Evolutionary conservation across 768 basidiomycete species (phyloP), one percentile per base, ranked within the genome.

Genomic region (Fibroporia radiculosa): DNA sequence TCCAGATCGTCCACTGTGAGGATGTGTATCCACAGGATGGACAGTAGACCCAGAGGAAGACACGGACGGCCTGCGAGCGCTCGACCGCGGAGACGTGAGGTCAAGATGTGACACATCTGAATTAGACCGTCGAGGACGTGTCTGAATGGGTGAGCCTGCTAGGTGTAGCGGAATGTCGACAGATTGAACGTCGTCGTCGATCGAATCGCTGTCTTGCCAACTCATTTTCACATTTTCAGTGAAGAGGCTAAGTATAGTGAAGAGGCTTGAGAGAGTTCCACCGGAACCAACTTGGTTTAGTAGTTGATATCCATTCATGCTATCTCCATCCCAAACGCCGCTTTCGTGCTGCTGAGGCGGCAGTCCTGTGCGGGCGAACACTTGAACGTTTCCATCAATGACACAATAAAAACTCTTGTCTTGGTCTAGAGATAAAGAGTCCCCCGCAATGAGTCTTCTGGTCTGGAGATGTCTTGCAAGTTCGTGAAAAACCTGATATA

Each of bases 351-450:
- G 63, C 24, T 72, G 69, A 10, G 67, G 57, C 11, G 67, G 65
- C 50, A 76, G 73, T 4, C 77, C 80, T 0, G 82, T 80, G 47
- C 78, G 77, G 13, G 89, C 89, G 60, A 77, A 96, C 10, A 98
- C 91, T 57, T 99, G 91, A 12, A 95, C 95, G 49, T 77, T 85
- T n/a, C 96, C 96, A 61, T 99, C 96, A 25, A 98, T 84, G 26
- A 99, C 95, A 60, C 92, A 97, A 64, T 97, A 98, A 65, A 99
- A 99, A 51, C 84, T 92, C 56, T 90, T 90, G 66, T 97, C 88
- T 58, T 87, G 77, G 53, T 93, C 86, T 3, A 97, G 74, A 23
- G 88, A 84, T 47, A 97, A 74, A 40, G 87, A 95, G 55, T 99
- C 96, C 3, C 96, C 95, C 4, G 96, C 96, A 41, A 96, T 87